A percentile compares a stretch with the other conserved stretches of the same genome.
These are phyloP conservation scores for Solanum paucissectum DNA, from an alignment of 257 asterid genomes.

Conservation along the genomic window DNA sequence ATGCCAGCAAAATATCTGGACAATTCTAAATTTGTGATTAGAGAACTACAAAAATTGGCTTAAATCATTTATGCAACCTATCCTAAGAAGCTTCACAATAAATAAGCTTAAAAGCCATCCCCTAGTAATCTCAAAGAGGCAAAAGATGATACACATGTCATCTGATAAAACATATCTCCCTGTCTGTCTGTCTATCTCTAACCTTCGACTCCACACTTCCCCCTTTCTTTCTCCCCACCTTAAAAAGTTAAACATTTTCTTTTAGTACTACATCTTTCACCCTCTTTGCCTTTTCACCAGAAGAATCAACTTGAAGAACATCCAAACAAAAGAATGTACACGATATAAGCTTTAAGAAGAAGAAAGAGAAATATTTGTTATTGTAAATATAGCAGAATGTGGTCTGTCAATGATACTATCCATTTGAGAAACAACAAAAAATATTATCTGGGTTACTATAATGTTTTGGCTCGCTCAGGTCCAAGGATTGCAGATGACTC, in stretches of 20 bases:
- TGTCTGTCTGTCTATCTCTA: background rate
- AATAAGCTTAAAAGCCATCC: background rate
- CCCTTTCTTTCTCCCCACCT: background rate
- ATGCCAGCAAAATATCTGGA: background rate
- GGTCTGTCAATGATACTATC: background rate
- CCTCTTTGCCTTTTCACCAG: background rate
- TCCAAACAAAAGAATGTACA: background rate
- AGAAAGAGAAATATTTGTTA: background rate
- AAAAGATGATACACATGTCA: background rate
- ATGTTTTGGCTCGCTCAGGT: background rate
- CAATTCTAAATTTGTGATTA: background rate
- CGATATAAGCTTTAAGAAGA: background rate
- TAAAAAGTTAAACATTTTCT: background rate
- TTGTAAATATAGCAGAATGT: background rate
- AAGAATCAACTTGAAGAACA: background rate
- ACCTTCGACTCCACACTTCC: background rate
- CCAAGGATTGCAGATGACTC: background rate
- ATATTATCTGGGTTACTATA: background rate
- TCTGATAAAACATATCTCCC: background rate
- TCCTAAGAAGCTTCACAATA: background rate
- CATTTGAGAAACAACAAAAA: background rate
- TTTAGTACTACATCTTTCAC: background rate
- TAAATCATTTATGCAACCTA: background rate
- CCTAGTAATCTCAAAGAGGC: background rate
- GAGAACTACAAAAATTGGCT: background rate